Base-by-base conservation (phyloP, 2,329 filamentous ascomycete genomes). In the Fusarium proliferatum region DNA sequence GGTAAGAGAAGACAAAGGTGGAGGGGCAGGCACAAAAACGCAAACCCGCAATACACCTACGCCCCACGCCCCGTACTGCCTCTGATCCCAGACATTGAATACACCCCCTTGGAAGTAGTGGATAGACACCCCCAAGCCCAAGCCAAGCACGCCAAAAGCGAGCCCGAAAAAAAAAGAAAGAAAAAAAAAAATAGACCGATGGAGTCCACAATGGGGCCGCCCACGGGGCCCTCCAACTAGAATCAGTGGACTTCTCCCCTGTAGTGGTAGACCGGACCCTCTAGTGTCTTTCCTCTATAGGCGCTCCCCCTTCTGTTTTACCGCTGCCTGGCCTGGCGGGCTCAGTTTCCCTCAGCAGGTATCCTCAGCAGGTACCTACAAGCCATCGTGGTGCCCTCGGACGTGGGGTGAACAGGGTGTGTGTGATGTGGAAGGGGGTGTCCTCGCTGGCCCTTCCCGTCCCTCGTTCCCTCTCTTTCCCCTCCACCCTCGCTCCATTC, bases 261-360 rank as follows among this genome's bases (percentile, higher is more conserved):
- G 71, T 69, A 76, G 68, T 64, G 59, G 64, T 76, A 67, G 65
- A 65, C 64, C 65, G 63, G 65, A 69, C 46, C 53, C 56, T 73
- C 69, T 64, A 75, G 65, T 49, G 51, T 69, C 70, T 63, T 69
- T 62, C 62, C 61, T 67, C 62, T 71, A 62, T 45, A 73, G 60
- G 64, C 41, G 60, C 58, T 60, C 61, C 62, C 65, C 66, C 71
- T 75, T 74, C 72, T 79, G 73, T 77, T 76, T 73, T 76, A 69
- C 73, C 67, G 63, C 73, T 76, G 69, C 75, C 74, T 76, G 67
- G 45, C 49, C 49, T 52, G 23, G 30, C 63, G 76, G 65, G 63
- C 60, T 76, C 77, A 73, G 59, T 70, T 73, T 69, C 57, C 61
- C 65, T 72, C 71, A 68, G 64, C 76, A 79, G 78, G 76, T 77